Base-by-base conservation (phyloP, 805 yeast genomes). In the Candida schatavii region DNA sequence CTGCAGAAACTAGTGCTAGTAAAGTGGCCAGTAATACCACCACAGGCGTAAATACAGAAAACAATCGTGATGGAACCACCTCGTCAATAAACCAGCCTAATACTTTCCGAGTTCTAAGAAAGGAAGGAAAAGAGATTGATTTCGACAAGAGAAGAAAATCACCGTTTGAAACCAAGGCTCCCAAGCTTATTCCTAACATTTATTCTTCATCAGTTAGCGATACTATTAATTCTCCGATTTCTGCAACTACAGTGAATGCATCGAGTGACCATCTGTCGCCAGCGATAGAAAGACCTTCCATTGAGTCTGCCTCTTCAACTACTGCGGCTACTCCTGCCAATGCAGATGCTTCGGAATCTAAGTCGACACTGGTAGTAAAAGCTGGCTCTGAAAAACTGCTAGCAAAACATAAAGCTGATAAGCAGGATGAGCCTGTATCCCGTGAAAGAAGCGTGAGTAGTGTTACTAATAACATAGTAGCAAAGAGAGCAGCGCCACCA, bases 141-240 rank as follows among this genome's bases (percentile, higher is more conserved):
- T 88, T 88, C 55, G 93, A 88, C 52, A 80, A 84, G 50, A 71
- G 88, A 39, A 65, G 96, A 34, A 80, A 78, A 35, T 83, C 95
- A 0, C 95, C 96, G 1, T 85, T 77, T 53, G 80, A 68, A 15
- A 56, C 65, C 15, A 64, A 65, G 37, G 62, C 73, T 1, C 74
- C 81, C 1, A 75, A 61, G 42, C 45, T 57, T 28, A 60, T 63
- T 35, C 62, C 66, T 10, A 64, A 61, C 42, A 65, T 64, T 15
- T 61, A 61, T 40, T 59, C 66, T 1, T 62, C 67, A 4, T 62
- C 70, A 3, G 62, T 59, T 11, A 48, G 49, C 2, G 59, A 54
- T 51, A 33, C 55, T 21, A 37, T 57, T 2, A 48, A 54, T 28
- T 68, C 73, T 0, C 72, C 72, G 1, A 54, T 62, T 0, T 53